Evolutionary conservation across 495 filamentous ascomycete species (phyloP).

Genomic region (Penicillium coprophilum): DNA sequence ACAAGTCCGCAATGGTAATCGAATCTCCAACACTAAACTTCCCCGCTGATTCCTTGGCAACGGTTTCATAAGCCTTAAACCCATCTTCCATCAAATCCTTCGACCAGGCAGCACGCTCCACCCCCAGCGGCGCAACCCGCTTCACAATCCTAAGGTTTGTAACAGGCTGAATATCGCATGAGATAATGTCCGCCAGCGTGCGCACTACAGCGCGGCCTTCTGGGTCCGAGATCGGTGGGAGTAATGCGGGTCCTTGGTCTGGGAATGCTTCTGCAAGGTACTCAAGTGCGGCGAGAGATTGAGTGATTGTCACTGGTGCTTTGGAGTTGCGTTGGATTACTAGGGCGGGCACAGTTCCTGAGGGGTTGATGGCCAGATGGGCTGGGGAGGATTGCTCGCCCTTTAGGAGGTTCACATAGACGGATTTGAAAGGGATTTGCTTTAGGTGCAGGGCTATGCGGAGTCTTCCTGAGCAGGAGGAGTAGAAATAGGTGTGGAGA

Average conservation of each 20-base stretch:
- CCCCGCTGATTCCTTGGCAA: constrained; percentile 36
- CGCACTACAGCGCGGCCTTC: constrained; percentile 39
- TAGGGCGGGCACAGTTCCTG: constrained; percentile 52
- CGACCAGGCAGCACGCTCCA: constrained; percentile 38
- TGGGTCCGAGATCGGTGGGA: constrained; percentile 38
- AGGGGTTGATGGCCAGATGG: constrained; percentile 46
- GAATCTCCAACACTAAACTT: constrained; percentile 51
- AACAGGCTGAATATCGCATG: constrained; percentile 50
- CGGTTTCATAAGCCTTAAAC: constrained; percentile 48
- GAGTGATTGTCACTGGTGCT: constrained; percentile 40
- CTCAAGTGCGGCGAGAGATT: constrained; percentile 54
- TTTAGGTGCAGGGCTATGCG: constrained; percentile 53
- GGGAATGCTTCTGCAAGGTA: constrained; percentile 53
- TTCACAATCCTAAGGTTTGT: constrained; percentile 50
- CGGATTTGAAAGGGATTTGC: constrained; percentile 39
- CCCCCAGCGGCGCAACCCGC: constrained; percentile 40
- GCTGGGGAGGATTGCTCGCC: constrained; percentile 38
- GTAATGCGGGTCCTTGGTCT: constrained; percentile 25
- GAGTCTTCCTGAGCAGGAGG: constrained; percentile 54
- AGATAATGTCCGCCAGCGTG: constrained; percentile 47
- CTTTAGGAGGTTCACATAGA: constrained; percentile 48
- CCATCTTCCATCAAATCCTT: constrained; percentile 44
- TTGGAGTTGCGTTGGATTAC: constrained; percentile 25
- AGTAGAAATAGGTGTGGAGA: constrained; percentile 56
- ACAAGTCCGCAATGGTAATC: constrained; percentile 54